Conservation (phyloP, 805 yeast genomes). For the Candida yuanshanica region DNA sequence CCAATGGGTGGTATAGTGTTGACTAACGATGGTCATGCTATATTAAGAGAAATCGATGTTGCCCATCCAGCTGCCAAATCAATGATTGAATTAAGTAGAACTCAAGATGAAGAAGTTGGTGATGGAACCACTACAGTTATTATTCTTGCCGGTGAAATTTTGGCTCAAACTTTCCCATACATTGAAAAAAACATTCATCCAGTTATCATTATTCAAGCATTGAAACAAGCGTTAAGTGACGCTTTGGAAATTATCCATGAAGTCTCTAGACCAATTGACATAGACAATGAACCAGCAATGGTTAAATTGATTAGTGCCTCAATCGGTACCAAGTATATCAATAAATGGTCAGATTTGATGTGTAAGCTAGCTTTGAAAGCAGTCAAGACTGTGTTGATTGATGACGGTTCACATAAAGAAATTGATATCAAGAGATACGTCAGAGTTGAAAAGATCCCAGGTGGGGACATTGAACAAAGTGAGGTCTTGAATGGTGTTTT, state of each 20-base stretch:
- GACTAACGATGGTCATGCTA: slow-evolving; percentile 98
- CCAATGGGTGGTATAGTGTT: slow-evolving; percentile 93
- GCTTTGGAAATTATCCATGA: slow-evolving; percentile 83
- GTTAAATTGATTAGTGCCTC: slow-evolving; percentile 79
- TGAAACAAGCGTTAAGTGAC: slow-evolving; percentile 84
- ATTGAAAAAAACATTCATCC: slow-evolving; percentile 96
- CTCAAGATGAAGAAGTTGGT: slow-evolving; percentile 98
- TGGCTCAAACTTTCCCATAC: slow-evolving; percentile 93
- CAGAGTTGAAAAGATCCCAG: slow-evolving; percentile 93
- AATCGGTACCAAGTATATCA: slow-evolving; percentile 92
- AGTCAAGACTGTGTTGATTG: slow-evolving; percentile 72
- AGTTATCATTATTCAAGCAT: slow-evolving; percentile 89
- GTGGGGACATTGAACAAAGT: slow-evolving; percentile 92
- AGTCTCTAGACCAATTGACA: slow-evolving; percentile 80
- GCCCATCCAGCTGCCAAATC: slow-evolving; percentile 99
- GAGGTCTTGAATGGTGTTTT: slow-evolving; percentile 86
- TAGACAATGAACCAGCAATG: slow-evolving; percentile 81
- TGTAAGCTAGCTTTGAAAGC: slow-evolving; percentile 84
- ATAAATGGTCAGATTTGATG: slow-evolving; percentile 88
- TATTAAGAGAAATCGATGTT: slow-evolving; percentile 91
- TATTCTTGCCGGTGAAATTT: slow-evolving; percentile 92
- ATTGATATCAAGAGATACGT: slow-evolving; percentile 91
- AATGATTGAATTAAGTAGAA: slow-evolving; percentile 93
- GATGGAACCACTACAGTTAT: slow-evolving; percentile 98
- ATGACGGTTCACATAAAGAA: slow-evolving; percentile 61